Percentiles rank a stretch among this genome's conserved stretches.
phyloP scores from a whole-genome alignment of 2,329 filamentous ascomycete species.

The Alternaria brassicae region DNA sequence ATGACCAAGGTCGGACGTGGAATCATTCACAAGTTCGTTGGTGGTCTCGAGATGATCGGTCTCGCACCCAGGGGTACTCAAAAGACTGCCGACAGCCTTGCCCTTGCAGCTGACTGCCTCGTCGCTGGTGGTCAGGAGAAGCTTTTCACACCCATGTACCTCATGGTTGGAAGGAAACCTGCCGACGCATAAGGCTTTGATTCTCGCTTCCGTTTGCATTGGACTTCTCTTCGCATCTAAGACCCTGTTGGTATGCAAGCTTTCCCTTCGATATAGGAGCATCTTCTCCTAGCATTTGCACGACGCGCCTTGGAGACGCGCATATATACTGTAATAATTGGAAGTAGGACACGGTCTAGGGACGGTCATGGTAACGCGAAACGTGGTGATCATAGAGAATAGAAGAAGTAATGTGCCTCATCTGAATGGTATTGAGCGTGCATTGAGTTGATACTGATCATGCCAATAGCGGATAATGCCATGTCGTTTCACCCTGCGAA shows the following conservation, averaged over 20 bases:
- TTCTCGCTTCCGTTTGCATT: constrained; percentile 26
- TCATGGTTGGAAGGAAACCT: constrained; percentile 96
- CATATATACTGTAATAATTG: constrained; percentile 40
- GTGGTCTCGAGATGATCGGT: constrained; percentile 74
- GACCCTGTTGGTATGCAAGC: constrained; percentile 23
- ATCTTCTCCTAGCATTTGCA: constrained; percentile 25
- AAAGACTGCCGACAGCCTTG: constrained; percentile 93
- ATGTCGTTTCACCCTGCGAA: too few relatives aligned
- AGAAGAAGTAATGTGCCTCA: constrained; percentile 9
- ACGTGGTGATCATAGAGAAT: constrained; percentile 13
- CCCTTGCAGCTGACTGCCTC: constrained; percentile 79
- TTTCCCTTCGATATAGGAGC: constrained; percentile 23
- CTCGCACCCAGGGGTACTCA: constrained; percentile 83
- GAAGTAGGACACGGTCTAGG: constrained; percentile 20
- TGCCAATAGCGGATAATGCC: background rate
- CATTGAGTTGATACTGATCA: too few relatives aligned
- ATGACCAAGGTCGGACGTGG: constrained; percentile 87
- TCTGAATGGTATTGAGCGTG: background rate
- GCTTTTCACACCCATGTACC: constrained; percentile 98
- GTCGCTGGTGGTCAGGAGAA: constrained; percentile 87
- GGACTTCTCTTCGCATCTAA: constrained; percentile 24
- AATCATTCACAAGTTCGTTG: constrained; percentile 77
- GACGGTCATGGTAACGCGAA: constrained; percentile 34
- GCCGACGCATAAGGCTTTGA: constrained; percentile 32
- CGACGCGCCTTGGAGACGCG: constrained; percentile 23